Percentiles rank a stretch among this genome's conserved stretches.
Conservation (phyloP, 495 filamentous ascomycete genomes). For the Cercophora newfieldiana region DNA sequence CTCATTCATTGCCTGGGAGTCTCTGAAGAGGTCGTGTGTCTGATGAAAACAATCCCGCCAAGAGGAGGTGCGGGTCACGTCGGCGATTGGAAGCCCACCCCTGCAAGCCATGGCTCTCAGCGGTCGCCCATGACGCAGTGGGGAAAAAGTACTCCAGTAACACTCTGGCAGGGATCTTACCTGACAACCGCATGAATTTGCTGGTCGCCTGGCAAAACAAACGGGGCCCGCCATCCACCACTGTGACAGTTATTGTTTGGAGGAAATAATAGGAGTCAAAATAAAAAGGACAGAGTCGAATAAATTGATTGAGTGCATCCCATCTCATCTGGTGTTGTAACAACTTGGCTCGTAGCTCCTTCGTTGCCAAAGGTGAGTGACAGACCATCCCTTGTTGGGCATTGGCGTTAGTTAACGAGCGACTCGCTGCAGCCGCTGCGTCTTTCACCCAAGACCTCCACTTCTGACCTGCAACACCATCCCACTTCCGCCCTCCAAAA, state of each 20-base stretch:
- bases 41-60: neutral
- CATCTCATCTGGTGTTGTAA: neutral
- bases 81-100: neutral
- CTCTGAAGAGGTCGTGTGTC: neutral
- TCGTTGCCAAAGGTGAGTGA: neutral
- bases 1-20: neutral
- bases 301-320: neutral
- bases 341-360: neutral
- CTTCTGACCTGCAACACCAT: neutral
- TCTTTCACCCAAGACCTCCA: constrained; percentile 4
- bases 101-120: neutral
- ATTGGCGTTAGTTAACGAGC: constrained; percentile 3
- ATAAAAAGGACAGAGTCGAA: neutral
- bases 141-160: constrained; percentile 10
- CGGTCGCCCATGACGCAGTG: neutral
- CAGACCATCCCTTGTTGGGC: neutral
- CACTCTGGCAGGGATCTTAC: constrained; percentile 12
- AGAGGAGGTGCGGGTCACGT: neutral
- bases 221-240: neutral
- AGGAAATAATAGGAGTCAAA: neutral
- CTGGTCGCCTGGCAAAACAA: constrained; percentile 22
- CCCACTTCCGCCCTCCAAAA: neutral
- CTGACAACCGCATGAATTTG: constrained; percentile 26
- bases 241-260: neutral
- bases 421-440: neutral